Base-by-base conservation (phyloP, 179 eudicot genomes). In the Sideroxylon spinosum region DNA sequence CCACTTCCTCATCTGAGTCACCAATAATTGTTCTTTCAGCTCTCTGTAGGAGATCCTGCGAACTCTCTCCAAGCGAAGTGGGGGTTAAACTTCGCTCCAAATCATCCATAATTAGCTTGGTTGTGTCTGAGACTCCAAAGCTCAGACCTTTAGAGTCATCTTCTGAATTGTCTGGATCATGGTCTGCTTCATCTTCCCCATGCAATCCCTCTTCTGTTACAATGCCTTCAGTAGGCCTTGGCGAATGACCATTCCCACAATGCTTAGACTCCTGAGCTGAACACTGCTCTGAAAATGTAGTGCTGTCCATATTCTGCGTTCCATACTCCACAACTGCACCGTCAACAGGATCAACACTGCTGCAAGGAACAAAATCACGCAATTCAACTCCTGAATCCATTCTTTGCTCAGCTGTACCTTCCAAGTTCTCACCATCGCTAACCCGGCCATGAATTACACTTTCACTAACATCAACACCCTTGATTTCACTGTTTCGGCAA, bases 1-100 rank as follows among this genome's bases (percentile, higher is more conserved):
- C 89, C 57, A 71, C 88, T 71, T 83, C 90, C 73, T 91, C 92
- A 7, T 90, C 94, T 0, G 92, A 91, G 66, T 90, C 93, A 13
- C 90, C 89, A 46, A 83, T 86, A 49, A 90, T 85, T 70, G 83
- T 90, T 68, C 90, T 89, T 71, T 85, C 97, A 74, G 81, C 62
- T 77, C 70, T 82, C 73, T 78, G 85, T 3, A 78, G 66, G 79
- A 78, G 80, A 37, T 84, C 90, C 63, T 73, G 72, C 50, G 88
- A 84, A 74, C 81, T 83, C 50, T 73, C 90, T 2, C 75, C 86
- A 84, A 48, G 53, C 48, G 82, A 57, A 78, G 28, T 59, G 46
- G 79, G 53, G 22, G 48, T 9, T 63, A 32, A 12, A 16, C 50
- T 68, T 50, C 50, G 57, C 8, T 61, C 82, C 14, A 76, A 8